Base-by-base conservation (phyloP, 1,284 basidiomycete species). In the Entoloma clypeatum region DNA sequence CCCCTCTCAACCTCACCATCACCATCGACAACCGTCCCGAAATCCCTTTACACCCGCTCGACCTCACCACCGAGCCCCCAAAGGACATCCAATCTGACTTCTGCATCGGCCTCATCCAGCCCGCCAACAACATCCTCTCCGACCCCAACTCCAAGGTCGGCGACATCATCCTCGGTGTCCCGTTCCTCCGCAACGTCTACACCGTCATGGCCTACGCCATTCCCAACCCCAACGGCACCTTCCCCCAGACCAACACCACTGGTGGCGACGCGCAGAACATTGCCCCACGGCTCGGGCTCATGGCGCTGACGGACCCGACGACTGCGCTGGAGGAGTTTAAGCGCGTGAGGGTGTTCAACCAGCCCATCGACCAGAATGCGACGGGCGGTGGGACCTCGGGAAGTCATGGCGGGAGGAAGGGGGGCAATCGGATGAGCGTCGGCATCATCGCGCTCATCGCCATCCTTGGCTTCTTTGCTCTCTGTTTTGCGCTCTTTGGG, bases 131-230 rank as follows among this genome's bases (percentile, higher is more conserved):
- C 5, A 48, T 58, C 6, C 68, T 82, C 30, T 53, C 57, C 2
- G 50, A 54, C 6, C 49, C 61, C 0, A 47, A 49, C 5, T 55
- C 65, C 2, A 52, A 46, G 8, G 61, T 75, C 19, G 74, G 73
- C 0, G 83, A 86, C 56, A 77, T 86, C 62, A 69, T 84, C 40
- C 75, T 86, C 30, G 86, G 85, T 19, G 79, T 86, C 0, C 79
- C 85, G 0, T 88, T 87, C 57, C 64, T 88, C 51, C 72, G 84
- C 7, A 86, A 78, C 53, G 72, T 76, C 3, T 88, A 87, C 57
- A 78, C 75, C 14, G 83, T 86, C 47, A 73, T 86, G 72, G 79
- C 79, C 0, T 85, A 80, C 56, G 67, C 74, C 36, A 46, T 55
- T 0, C 79, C 79, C 2, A 52, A 65, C 33, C 18, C 59, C 0